Evolutionary conservation across 257 asterid genomes (phyloP), one percentile per base, ranked within the genome.

Genomic region (Solanum piurae): DNA sequence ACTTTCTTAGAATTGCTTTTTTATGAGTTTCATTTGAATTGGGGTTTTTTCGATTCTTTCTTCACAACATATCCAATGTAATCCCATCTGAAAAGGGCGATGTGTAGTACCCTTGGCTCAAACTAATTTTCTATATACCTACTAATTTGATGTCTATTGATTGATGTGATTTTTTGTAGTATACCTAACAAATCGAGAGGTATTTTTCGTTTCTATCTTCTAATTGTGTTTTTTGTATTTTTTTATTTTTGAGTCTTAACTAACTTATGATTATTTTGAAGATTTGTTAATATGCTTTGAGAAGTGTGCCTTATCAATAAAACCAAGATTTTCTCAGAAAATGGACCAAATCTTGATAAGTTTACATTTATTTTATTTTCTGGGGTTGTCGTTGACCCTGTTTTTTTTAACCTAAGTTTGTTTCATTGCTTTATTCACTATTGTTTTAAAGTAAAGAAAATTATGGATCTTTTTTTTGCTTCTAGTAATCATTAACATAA

Each of bases 261-360:
- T 83, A 69, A 86, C 85, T 77, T 23, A 83, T 62, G 77, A 76
- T 87, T 87, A 31, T 64, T 76, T n/a, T 76, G 60, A 42, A 23
- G 86, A 72, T 83, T 76, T 87, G 34, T 71, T 52, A 44, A 76
- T 88, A 33, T 66, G 89, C 87, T 90, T 86, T 49, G 87, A 83
- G 52, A 64, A 77, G 73, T 86, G 88, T 77, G 87, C 84, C 79
- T 60, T 80, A 80, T 80, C 85, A 71, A 12, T 12, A 27, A 34
- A 34, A 83, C 76, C 87, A 37, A 36, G 31, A 29, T 58, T 88
- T 86, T 37, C 52, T 80, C 12, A 38, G 44, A 5, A 74, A 42
- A 74, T 72, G 76, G 52, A 86, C 87, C 83, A 9, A 29, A 38
- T 71, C 52, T 82, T 36, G 16, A 27, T 62, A 55, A 74, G 75